Conservation (phyloP, 2,329 filamentous ascomycete genomes). For the Emergomyces pasteurianus region DNA sequence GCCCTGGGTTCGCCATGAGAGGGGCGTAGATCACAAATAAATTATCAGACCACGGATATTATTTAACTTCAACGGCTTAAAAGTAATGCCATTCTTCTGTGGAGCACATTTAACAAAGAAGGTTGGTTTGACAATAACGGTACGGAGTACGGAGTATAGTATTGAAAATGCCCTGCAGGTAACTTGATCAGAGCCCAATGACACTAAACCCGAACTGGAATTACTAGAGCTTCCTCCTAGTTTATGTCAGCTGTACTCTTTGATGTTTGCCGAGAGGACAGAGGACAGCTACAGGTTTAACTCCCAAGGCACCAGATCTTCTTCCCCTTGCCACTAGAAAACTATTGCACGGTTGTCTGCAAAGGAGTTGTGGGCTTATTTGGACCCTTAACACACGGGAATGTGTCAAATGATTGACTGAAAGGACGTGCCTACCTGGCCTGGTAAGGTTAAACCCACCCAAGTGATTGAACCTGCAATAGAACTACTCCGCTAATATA, state of each 20-base stretch:
- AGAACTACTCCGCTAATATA: not conserved
- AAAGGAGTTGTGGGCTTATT: not conserved
- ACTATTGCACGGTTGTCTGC: not conserved
- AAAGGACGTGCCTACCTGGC: not conserved
- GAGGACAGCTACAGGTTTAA: not conserved
- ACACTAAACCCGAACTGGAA: constrained; percentile 1
- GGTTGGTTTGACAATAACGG: too few species aligned
- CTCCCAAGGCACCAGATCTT: not conserved
- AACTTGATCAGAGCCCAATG: not conserved
- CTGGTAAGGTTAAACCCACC: not conserved
- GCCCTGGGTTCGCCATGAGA: not conserved
- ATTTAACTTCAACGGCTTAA: not conserved
- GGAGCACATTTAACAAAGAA: too few species aligned
- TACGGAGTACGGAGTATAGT: too few species aligned
- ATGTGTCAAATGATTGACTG: constrained; percentile 17
- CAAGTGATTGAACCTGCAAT: not conserved
- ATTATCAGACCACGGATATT: not conserved
- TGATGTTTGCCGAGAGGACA: not conserved
- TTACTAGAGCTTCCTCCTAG: not conserved
- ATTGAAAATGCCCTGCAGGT: too few species aligned
- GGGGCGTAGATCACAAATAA: not conserved
- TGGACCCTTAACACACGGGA: not conserved
- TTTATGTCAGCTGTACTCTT: not conserved
- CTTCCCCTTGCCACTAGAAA: not conserved
- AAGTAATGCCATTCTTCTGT: not conserved